Evolutionary conservation across 768 basidiomycete species (phyloP), one percentile per base, ranked within the genome.

Genomic region (Xerocomus potaroensis): DNA sequence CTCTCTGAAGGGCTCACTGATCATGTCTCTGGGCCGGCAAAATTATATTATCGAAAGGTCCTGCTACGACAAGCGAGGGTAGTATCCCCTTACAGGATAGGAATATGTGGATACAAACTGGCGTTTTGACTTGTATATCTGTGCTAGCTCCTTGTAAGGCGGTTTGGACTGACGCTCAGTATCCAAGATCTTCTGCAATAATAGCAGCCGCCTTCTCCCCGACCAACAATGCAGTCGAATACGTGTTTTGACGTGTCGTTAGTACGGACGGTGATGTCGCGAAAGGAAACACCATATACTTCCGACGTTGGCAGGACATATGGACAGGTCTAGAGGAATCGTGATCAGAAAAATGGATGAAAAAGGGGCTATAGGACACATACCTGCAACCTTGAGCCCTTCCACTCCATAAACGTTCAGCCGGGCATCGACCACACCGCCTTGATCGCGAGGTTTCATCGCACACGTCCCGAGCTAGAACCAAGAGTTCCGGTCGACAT

Each of bases 391-490:
- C 31, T 56, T 56, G 18, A 57, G 45, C 4, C 41, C 43, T 22
- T 43, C 18, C 0, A 57, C 50, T 4, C 39, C 49, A 19, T 56
- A 52, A 27, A 57, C 55, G 9, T 56, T 52, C 30, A 56, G 45
- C 3, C 48, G 45, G 1, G 41, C 16, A 39, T 57, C 45, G 3
- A 55, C 49, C 9, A 55, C 54, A 8, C 54, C 49, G 16, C 43
- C 39, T 32, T 45, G 27, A 4, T 23, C 27, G 8, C 29, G 51
- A 15, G 41, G 73, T 59, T 83, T 83, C 84, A 85, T 85, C 0
- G 82, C 74, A 46, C 81, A 84, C 0, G 83, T 85, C 29, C 82
- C 82, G 6, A 81, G 66, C 80, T 83, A 15, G 2, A 34, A 30
- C 1, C 15, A 26, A 3, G 7, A 11, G 12, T 4, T 18, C 16